Conservation (phyloP, 345 rosid species). For the Linum tenue region DNA sequence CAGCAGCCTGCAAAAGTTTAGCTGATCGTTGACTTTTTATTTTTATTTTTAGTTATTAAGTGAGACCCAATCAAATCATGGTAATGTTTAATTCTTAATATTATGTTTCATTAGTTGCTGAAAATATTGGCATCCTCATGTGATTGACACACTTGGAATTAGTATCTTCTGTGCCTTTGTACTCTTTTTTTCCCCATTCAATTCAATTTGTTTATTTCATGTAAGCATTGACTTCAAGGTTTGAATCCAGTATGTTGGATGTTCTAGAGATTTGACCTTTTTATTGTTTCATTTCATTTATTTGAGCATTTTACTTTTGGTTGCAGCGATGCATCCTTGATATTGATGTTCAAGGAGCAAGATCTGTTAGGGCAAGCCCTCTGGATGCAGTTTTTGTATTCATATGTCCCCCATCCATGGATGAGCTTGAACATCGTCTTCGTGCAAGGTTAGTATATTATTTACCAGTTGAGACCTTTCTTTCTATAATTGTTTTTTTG, state of each 20-base stretch:
- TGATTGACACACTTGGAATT: no score
- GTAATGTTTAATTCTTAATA: not conserved
- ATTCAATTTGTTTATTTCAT: no score
- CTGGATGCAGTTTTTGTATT: slow-evolving; percentile 78
- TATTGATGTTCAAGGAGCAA: slow-evolving; percentile 97
- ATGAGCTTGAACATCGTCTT: slow-evolving; percentile 72
- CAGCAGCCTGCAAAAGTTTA: not conserved
- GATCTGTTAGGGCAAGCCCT: slow-evolving; percentile 59
- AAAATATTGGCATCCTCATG: no score
- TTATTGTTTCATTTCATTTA: no score
- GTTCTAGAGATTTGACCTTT: not conserved
- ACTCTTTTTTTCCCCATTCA: no score
- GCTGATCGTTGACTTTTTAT: not conserved
- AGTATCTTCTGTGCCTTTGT: no score
- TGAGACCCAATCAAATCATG: not conserved
- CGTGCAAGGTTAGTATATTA: slow-evolving; percentile 53
- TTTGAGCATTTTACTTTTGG: not conserved
- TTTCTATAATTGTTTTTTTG: not conserved
- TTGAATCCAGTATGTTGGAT: not conserved
- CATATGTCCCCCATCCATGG: slow-evolving; percentile 80
- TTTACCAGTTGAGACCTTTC: not conserved
- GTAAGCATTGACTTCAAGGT: not conserved
- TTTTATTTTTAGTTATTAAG: not conserved
- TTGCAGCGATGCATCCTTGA: slow-evolving; percentile 90
- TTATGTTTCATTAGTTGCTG: no score